Percentiles rank a stretch among this genome's conserved stretches.
Conservation (phyloP, 768 basidiomycete genomes). For the Hydnomerulius pinastri region DNA sequence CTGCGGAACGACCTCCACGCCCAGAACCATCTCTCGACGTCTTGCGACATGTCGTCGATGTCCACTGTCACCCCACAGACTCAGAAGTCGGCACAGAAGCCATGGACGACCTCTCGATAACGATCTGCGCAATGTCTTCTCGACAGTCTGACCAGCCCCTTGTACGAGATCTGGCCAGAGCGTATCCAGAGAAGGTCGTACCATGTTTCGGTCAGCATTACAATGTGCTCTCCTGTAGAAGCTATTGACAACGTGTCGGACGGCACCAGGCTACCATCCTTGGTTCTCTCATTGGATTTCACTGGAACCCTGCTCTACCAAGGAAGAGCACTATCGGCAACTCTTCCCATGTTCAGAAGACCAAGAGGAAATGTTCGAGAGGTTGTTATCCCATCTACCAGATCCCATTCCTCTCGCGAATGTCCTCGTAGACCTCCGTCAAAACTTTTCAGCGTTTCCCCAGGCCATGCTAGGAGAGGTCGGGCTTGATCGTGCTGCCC, state of each 20-base stretch:
- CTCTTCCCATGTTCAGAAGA: slow-evolving; percentile 55
- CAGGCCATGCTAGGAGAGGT: slow-evolving; percentile 90
- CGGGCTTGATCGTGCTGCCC: slow-evolving; percentile 82
- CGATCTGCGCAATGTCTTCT: slow-evolving; percentile 84
- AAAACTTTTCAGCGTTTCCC: slow-evolving; percentile 61
- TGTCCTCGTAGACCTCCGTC: slow-evolving; percentile 61
- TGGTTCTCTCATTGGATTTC: slow-evolving; percentile 89
- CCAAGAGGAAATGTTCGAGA: slow-evolving; percentile 47
- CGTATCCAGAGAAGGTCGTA: slow-evolving; percentile 67
- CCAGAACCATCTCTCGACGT: slow-evolving; percentile 40
- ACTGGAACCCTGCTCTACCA: slow-evolving; percentile 42
- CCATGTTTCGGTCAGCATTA: slow-evolving; percentile 81
- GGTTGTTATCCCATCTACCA: slow-evolving; percentile 67
- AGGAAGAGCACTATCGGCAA: slow-evolving; percentile 71
- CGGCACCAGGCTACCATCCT: slow-evolving; percentile 80
- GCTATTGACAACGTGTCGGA: slow-evolving; percentile 8
- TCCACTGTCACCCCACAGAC: slow-evolving; percentile 94
- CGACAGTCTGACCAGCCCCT: slow-evolving; percentile 64
- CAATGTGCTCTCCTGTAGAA: slow-evolving; percentile 12
- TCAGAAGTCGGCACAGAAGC: slow-evolving; percentile 48
- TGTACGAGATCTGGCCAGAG: slow-evolving; percentile 64
- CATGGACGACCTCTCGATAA: slow-evolving; percentile 60
- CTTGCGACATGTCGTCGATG: slow-evolving; percentile 75
- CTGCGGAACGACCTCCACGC: neutral
- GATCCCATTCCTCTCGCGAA: slow-evolving; percentile 64